These are phyloP conservation scores for Rhodotorula sp. DNA, from an alignment of 1,284 basidiomycete genomes.

Conservation along the genomic window DNA sequence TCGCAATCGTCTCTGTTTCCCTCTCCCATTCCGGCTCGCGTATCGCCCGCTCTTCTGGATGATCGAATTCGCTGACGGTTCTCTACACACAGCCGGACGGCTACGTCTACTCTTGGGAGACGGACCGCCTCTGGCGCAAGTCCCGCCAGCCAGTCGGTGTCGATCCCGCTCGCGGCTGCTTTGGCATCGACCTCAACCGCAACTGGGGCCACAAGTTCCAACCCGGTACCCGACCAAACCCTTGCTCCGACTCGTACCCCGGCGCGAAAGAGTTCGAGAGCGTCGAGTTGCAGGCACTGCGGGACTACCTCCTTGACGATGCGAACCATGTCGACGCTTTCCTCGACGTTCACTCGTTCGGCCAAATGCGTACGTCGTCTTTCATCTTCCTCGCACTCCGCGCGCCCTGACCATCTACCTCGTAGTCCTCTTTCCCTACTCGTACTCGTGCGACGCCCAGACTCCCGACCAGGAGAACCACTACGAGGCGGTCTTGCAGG, in stretches of 20 bases:
- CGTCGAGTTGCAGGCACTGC: constrained; percentile 70
- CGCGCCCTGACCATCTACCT: not conserved
- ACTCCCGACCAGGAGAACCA: constrained; percentile 78
- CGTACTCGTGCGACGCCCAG: constrained; percentile 64
- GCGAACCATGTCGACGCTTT: constrained; percentile 57
- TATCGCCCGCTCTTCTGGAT: too few relatives aligned
- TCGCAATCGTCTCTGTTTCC: not conserved
- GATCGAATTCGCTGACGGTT: not conserved
- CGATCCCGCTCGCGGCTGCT: constrained; percentile 50
- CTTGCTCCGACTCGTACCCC: constrained; percentile 36
- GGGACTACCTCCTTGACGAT: constrained; percentile 64
- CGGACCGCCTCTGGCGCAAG: constrained; percentile 77
- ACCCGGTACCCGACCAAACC: constrained; percentile 25
- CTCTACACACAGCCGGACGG: constrained; percentile 61
- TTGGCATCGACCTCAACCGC: constrained; percentile 77
- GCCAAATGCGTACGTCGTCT: constrained; percentile 65
- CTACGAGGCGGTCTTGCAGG: constrained; percentile 71
- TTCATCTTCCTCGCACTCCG: constrained; percentile 33
- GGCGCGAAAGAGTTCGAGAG: constrained; percentile 60
- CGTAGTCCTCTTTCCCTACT: constrained; percentile 63
- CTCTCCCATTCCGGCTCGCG: not conserved
- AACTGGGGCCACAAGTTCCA: constrained; percentile 56
- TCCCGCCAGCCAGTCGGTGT: constrained; percentile 60
- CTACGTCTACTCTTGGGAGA: constrained; percentile 63
- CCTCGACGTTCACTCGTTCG: constrained; percentile 76